These are phyloP conservation scores for Hericium erinaceus DNA, from an alignment of 768 basidiomycete species.

Conservation along the genomic window DNA sequence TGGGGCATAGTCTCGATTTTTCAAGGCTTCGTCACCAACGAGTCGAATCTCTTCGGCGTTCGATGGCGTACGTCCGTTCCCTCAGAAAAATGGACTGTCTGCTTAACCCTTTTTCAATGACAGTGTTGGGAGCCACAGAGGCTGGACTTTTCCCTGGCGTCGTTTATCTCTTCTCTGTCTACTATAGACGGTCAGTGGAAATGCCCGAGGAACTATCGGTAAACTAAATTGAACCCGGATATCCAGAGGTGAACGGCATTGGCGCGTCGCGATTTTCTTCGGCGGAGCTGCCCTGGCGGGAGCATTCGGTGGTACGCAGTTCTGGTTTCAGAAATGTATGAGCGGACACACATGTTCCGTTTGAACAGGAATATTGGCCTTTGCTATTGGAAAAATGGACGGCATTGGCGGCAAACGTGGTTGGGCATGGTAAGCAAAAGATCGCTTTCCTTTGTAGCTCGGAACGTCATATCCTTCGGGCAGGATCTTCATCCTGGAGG, in stretches of 20 bases:
- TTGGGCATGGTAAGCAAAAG: constrained; percentile 42
- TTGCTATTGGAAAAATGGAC: constrained; percentile 49
- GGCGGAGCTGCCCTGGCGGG: constrained; percentile 54
- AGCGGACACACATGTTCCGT: not conserved
- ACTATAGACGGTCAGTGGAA: constrained; percentile 34
- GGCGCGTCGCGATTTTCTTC: constrained; percentile 55
- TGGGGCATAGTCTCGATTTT: constrained; percentile 50
- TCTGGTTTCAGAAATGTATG: not conserved
- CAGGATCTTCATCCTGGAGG: constrained; percentile 55
- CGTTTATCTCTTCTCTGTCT: constrained; percentile 50
- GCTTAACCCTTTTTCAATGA: not conserved
- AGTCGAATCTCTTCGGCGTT: constrained; percentile 44
- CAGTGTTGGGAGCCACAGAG: constrained; percentile 49
- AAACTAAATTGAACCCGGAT: too few species aligned
- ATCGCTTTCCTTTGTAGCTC: not conserved
- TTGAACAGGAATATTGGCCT: constrained; percentile 43
- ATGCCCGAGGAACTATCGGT: too few species aligned
- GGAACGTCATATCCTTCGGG: not conserved
- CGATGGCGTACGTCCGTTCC: constrained; percentile 35
- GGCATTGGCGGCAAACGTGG: constrained; percentile 49
- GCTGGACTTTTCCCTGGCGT: constrained; percentile 34
- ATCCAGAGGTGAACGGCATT: constrained; percentile 44
- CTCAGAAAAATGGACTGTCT: not conserved
- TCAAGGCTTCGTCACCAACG: constrained; percentile 47
- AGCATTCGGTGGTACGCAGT: constrained; percentile 48